Evolutionary conservation across 2,329 filamentous ascomycete species (phyloP).

Genomic region (Periconia sp.): DNA sequence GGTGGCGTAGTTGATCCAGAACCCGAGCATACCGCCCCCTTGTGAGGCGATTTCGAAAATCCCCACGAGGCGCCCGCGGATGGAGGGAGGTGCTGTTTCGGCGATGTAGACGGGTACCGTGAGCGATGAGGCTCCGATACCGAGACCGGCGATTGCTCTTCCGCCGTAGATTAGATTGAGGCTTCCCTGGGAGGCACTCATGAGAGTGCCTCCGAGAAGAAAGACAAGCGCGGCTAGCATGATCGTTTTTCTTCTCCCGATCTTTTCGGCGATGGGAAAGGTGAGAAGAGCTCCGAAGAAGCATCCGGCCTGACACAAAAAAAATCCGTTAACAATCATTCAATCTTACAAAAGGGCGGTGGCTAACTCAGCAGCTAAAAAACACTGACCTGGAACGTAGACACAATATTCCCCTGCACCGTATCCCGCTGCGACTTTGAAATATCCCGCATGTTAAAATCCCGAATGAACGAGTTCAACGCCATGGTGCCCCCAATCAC

Average conservation of each 20-base stretch:
- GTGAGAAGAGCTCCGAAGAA: constrained; percentile 45
- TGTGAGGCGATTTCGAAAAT: constrained; percentile 70
- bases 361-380: constrained; percentile 11
- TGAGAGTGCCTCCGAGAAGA: constrained; percentile 43
- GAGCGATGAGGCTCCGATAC: constrained; percentile 42
- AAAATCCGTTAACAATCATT: background rate
- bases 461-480: constrained; percentile 41
- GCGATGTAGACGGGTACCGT: constrained; percentile 44
- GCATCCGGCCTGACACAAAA: constrained; percentile 30
- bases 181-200: constrained; percentile 41
- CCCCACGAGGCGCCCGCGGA: constrained; percentile 66
- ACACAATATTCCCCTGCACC: constrained; percentile 44
- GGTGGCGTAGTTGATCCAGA: constrained; percentile 48
- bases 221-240: constrained; percentile 51
- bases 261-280: constrained; percentile 52
- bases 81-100: constrained; percentile 58
- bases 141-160: constrained; percentile 42
- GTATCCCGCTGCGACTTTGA: constrained; percentile 36
- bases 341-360: background rate
- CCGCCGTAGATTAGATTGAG: constrained; percentile 42
- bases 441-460: constrained; percentile 35
- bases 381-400: constrained; percentile 35
- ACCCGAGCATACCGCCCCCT: constrained; percentile 56
- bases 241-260: constrained; percentile 53
- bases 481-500: constrained; percentile 47